phyloP scores from a whole-genome alignment of 768 basidiomycete genomes.

The Hebeloma cylindrosporum region DNA sequence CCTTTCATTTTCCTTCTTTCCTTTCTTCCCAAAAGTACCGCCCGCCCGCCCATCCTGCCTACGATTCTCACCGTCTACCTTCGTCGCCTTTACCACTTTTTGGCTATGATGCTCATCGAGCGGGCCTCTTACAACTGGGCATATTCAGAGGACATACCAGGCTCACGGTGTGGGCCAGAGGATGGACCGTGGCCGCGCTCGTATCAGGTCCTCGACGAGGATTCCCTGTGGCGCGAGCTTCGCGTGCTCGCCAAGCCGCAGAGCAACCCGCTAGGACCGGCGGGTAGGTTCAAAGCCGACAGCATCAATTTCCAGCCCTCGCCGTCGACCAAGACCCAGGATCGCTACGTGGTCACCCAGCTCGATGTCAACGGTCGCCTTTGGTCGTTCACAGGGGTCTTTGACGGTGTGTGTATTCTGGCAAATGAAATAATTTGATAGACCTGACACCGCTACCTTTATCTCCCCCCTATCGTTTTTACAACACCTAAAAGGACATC shows the following conservation, averaged over 20 bases:
- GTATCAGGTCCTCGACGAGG: conserved; percentile 49
- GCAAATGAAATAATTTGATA: conserved; percentile 1
- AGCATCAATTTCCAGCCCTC: conserved; percentile 71
- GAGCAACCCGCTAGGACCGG: conserved; percentile 35
- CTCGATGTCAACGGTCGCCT: conserved; percentile 53
- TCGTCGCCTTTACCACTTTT: conserved; percentile 19
- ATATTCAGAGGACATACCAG: conserved; percentile 61
- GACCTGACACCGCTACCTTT: conserved; percentile 1
- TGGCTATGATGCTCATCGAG: conserved; percentile 39
- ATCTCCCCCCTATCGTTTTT: conserved; percentile 11
- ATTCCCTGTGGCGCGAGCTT: conserved; percentile 56
- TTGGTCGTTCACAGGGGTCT: conserved; percentile 71
- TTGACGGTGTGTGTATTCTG: conserved; percentile 52
- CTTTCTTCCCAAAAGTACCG: conserved; percentile 6
- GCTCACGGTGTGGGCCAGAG: conserved; percentile 59
- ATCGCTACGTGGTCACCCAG: conserved; percentile 60
- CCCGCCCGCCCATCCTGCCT: conserved; percentile 4
- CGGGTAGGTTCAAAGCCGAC: conserved; percentile 43
- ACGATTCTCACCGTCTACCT: conserved; percentile 16
- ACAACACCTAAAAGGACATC: conserved; percentile 53
- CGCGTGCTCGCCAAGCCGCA: conserved; percentile 52
- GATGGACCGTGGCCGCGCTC: conserved; percentile 66
- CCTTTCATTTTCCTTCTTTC: conserved; percentile 7
- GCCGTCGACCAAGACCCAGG: conserved; percentile 53
- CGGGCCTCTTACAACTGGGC: conserved; percentile 42